Evolutionary conservation across 2,329 filamentous ascomycete genomes (phyloP).

Genomic region (Paecilomyces sp.): DNA sequence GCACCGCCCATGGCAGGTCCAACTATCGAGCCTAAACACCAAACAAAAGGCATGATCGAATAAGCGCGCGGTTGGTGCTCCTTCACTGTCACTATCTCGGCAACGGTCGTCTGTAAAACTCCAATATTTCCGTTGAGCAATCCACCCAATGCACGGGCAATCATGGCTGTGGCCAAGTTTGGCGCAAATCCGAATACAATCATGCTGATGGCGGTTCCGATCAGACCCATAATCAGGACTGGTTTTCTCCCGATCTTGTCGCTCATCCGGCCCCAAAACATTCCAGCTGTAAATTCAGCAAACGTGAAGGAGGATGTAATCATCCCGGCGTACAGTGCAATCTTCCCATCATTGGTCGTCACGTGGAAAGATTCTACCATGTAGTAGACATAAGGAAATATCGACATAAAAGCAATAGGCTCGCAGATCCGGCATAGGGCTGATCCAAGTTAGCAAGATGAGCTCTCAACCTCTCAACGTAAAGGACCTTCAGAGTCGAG

Average conservation of each 20-base stretch:
- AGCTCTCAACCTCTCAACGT: not conserved
- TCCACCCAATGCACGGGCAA: conserved; percentile 83
- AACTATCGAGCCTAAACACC: conserved; percentile 94
- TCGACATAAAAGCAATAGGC: conserved; percentile 98
- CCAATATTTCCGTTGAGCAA: conserved; percentile 95
- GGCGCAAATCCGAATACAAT: conserved; percentile 85
- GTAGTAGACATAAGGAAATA: conserved; percentile 96
- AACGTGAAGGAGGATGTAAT: conserved; percentile 95
- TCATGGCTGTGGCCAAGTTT: conserved; percentile 71
- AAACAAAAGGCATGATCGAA: conserved; percentile 96
- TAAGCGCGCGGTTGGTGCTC: conserved; percentile 92
- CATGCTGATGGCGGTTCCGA: conserved; percentile 88
- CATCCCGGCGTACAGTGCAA: conserved; percentile 89
- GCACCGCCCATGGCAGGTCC: conserved; percentile 87
- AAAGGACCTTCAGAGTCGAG: not conserved
- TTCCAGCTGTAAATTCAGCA: conserved; percentile 85
- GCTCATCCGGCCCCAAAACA: conserved; percentile 89
- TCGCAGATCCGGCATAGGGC: conserved; percentile 94
- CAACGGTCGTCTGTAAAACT: conserved; percentile 89
- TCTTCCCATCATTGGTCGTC: conserved; percentile 68
- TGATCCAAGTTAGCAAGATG: conserved; percentile 29
- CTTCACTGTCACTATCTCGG: conserved; percentile 86
- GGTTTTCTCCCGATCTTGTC: conserved; percentile 90
- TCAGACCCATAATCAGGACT: conserved; percentile 79
- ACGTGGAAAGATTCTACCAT: conserved; percentile 93